Evolutionary conservation across 345 rosid species (phyloP).

Genomic region (Pelargonium nanum): DNA sequence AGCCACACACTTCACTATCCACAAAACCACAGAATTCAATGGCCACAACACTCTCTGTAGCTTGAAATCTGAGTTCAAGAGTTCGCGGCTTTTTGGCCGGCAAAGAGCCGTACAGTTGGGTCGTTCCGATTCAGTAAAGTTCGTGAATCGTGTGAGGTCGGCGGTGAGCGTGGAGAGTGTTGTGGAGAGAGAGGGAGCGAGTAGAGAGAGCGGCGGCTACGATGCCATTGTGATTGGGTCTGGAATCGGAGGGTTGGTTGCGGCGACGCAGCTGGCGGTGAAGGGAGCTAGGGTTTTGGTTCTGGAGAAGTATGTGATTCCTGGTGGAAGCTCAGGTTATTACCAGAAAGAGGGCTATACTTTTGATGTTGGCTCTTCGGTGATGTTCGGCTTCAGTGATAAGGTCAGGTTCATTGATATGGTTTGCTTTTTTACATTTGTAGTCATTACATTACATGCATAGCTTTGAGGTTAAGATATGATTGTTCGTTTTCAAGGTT

Average conservation of each 20-base stretch:
- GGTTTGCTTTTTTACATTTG: not conserved
- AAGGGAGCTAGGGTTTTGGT: constrained; percentile 84
- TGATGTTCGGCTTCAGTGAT: constrained; percentile 88
- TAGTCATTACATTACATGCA: not conserved
- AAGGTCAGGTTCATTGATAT: constrained; percentile 40
- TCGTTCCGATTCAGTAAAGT: constrained; percentile 4
- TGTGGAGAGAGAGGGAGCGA: constrained; percentile 16
- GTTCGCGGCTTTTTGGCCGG: not conserved
- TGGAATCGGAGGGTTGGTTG: constrained; percentile 87
- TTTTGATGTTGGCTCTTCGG: constrained; percentile 95
- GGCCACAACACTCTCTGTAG: no score
- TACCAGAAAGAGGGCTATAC: constrained; percentile 78
- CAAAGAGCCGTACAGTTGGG: constrained; percentile 4
- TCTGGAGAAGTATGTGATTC: constrained; percentile 87
- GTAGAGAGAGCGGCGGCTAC: constrained; percentile 23
- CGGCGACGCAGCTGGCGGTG: constrained; percentile 78
- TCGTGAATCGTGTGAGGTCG: constrained; percentile 18
- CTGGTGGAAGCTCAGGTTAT: constrained; percentile 94
- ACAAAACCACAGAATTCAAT: not conserved
- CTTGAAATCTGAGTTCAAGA: not conserved
- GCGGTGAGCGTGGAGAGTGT: constrained; percentile 25
- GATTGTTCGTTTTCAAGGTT: no score
- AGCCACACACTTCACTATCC: not conserved
- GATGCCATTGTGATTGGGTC: constrained; percentile 92
- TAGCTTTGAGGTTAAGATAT: no score